Conservation (phyloP, 805 yeast genomes). For the Ogataea nitratoaversa region DNA sequence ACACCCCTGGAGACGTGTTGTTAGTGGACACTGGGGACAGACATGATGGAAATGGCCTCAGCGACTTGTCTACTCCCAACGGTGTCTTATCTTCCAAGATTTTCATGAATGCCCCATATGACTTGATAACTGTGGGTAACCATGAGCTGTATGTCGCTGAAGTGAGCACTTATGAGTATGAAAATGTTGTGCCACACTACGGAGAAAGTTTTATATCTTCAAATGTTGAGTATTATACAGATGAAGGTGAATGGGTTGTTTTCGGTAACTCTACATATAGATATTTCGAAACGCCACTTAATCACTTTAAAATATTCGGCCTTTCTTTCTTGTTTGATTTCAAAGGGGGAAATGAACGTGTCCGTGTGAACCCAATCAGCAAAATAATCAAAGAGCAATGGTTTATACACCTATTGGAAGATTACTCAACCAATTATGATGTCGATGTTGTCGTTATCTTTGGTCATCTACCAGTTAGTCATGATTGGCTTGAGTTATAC, state of each 20-base stretch:
- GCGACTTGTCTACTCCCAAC: slow-evolving; percentile 73
- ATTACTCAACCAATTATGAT: slow-evolving; percentile 29
- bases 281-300: slow-evolving; percentile 59
- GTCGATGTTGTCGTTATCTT: slow-evolving; percentile 67
- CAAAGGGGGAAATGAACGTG: slow-evolving; percentile 49
- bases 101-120: slow-evolving; percentile 64
- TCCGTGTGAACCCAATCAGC: slow-evolving; percentile 59
- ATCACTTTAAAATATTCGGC: slow-evolving; percentile 51
- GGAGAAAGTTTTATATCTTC: slow-evolving; percentile 66
- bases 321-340: slow-evolving; percentile 82
- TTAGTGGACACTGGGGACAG: slow-evolving; percentile 88
- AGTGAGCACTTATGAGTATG: slow-evolving; percentile 62
- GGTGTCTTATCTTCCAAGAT: slow-evolving; percentile 62
- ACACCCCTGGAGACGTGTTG: slow-evolving; percentile 52
- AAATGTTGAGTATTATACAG: slow-evolving; percentile 57
- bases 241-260: slow-evolving; percentile 45
- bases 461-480: slow-evolving; percentile 75
- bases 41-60: slow-evolving; percentile 90
- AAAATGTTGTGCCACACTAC: slow-evolving; percentile 51
- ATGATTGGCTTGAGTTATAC: slow-evolving; percentile 50
- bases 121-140: slow-evolving; percentile 80
- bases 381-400: slow-evolving; percentile 55
- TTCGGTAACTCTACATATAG: slow-evolving; percentile 64
- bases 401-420: slow-evolving; percentile 48
- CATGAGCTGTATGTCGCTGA: slow-evolving; percentile 79